phyloP scores from a whole-genome alignment of 2,329 filamentous ascomycete genomes.

The Xylaria digitata region DNA sequence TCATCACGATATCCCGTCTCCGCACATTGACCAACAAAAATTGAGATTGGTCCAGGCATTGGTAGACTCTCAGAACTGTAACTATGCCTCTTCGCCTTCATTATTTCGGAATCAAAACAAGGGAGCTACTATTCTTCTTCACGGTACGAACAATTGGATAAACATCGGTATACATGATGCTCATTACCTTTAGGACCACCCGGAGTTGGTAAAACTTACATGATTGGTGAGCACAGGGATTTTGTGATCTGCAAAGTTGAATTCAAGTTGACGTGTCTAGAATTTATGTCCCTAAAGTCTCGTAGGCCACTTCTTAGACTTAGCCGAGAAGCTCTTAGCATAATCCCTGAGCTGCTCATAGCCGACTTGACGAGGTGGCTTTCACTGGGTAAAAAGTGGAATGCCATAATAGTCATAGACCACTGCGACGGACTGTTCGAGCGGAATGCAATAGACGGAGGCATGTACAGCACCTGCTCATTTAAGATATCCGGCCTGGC shows the following conservation, averaged over 20 bases:
- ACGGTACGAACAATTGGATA: constrained; percentile 2
- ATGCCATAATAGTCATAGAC: constrained; percentile 4
- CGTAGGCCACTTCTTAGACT: constrained; percentile 9
- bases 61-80: not conserved
- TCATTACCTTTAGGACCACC: constrained; percentile 7
- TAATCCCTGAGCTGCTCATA: too few species aligned
- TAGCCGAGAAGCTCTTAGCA: not conserved
- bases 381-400: not conserved
- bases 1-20: not conserved
- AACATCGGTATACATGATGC: not conserved
- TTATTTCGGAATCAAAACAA: not conserved
- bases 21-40: not conserved
- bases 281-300: constrained; percentile 3
- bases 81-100: not conserved
- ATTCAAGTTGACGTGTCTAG: not conserved
- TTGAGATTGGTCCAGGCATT: not conserved
- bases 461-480: not conserved
- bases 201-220: constrained; percentile 17
- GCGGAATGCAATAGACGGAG: not conserved
- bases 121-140: constrained; percentile 6
- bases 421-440: not conserved
- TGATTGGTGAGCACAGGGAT: constrained; percentile 1
- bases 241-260: not conserved
- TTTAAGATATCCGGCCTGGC: not conserved
- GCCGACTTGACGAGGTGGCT: not conserved